A percentile compares a stretch with the other conserved stretches of the same genome.
Conservation (phyloP, 2,329 filamentous ascomycete genomes). For the Stagonosporopsis chrysanthemi region DNA sequence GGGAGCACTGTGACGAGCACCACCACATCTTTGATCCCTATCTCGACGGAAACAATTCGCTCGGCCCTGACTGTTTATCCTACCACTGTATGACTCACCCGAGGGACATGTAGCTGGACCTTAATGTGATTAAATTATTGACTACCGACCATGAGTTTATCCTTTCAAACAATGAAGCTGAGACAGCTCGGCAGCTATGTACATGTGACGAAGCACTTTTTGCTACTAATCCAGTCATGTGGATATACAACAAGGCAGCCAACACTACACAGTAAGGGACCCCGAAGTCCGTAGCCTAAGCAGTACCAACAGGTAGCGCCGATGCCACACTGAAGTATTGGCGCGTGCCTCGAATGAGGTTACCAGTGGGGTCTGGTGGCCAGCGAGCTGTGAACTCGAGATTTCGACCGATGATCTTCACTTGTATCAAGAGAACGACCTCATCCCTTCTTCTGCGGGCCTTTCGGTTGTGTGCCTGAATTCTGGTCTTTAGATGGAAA, state of each 20-base stretch:
- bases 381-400: background rate
- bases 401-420: background rate
- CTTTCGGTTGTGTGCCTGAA: background rate
- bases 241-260: background rate
- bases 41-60: conserved; percentile 1
- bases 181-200: background rate
- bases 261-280: background rate
- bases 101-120: no score
- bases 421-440: background rate
- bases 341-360: background rate
- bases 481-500: background rate
- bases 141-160: no score
- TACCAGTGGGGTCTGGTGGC: background rate
- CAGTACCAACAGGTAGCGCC: background rate
- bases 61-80: conserved; percentile 1
- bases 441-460: no score
- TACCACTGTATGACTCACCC: background rate
- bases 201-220: background rate
- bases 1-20: conserved; percentile 10
- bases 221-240: background rate
- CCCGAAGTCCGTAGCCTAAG: background rate
- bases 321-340: background rate
- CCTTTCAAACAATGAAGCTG: background rate
- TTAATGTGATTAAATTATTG: no score
- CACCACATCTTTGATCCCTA: background rate